Base-by-base conservation (phyloP, 495 filamentous ascomycete species). In the Lasiosphaeria ovina region DNA sequence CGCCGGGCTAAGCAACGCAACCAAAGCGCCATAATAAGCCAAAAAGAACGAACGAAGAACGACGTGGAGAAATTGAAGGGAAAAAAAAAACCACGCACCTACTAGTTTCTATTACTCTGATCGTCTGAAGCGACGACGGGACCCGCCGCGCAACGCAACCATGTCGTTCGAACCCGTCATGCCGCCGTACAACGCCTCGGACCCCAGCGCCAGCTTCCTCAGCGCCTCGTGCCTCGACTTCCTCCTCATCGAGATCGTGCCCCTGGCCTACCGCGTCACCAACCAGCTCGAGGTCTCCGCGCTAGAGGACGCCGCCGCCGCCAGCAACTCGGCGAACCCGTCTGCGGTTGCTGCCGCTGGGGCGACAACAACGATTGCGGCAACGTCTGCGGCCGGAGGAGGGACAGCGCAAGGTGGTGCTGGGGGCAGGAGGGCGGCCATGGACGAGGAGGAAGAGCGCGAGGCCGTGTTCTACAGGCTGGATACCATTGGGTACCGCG, bases 231-330 rank as follows among this genome's bases (percentile, higher is more conserved):
- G 88, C 62, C 84, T 98, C 58, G 94, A 98, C 69, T 86, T 98
- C 61, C 85, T 98, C 12, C 82, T 98, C 61, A 97, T 98, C 67
- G 94, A 98, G 77, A 81, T 98, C 54, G 94, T 98, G 33, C 94
- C 94, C 49, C 88, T 97, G 84, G 90, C 95, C 3, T 91, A 94
- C 72, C 85, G 94, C 55, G 73, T 98, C 35, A 82, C 85, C 11
- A 75, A 78, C 67, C 78, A 88, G 62, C 74, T 87, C 6, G 79
- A 82, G 54, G 65, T 68, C 34, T 63, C 69, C 3, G 61, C 67
- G 54, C 51, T 59, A 10, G 75, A 74, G 52, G 62, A 72, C 14
- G 59, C 55, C 16, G 47, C 5, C 6, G 60, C 35, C 11, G 69
- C 49, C 31, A 38, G 60, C 35, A 45, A 12, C 58, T 24, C 24